Evolutionary conservation across 768 basidiomycete genomes (phyloP), one percentile per base, ranked within the genome.

Genomic region (Obba rivulosa): DNA sequence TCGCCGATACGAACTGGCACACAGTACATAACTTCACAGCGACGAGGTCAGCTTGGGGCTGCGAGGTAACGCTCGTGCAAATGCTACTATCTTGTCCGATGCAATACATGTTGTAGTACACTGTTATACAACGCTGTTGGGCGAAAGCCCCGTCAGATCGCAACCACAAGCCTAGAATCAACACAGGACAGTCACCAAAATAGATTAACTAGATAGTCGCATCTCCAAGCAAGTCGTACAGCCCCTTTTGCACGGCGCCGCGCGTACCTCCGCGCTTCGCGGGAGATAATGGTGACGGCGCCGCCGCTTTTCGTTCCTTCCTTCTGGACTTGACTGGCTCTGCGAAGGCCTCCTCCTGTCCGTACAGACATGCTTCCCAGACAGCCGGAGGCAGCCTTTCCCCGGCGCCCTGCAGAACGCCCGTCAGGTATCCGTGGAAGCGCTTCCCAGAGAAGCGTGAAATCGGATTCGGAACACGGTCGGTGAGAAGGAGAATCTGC

Each of bases 401-500:
- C 18, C 20, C 41, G 2, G 35, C 45, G 10, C 28, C 36, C 3
- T 58, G 53, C 28, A 61, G 42, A 20, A 60, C 48, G 8, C 64
- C 58, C 13, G 73, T 72, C 48, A 90, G 62, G 34, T 68, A 66
- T 0, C 67, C 57, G 62, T 92, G 87, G 53, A 88, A 80, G 21
- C 50, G 55, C 56, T 60, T 64, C 4, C 88, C 85, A 2, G 87
- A 88, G 47, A 88, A 76, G 0, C 58, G 53, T 40, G 72, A 70
- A 14, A 71, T 71, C 37, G 73, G 68, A 44, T 67, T 69, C 7
- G 78, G 75, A 8, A 80, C 63, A 1, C 64, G 63, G 23, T 76
- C 64, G 3, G 71, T 61, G 40, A 92, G 66, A 8, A 87, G 68
- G 34, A 91, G 65, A 13, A 77, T 72, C 55, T 89, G 79, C 0